phyloP scores from a whole-genome alignment of 345 rosid genomes.

The Atalantia buxifolia region DNA sequence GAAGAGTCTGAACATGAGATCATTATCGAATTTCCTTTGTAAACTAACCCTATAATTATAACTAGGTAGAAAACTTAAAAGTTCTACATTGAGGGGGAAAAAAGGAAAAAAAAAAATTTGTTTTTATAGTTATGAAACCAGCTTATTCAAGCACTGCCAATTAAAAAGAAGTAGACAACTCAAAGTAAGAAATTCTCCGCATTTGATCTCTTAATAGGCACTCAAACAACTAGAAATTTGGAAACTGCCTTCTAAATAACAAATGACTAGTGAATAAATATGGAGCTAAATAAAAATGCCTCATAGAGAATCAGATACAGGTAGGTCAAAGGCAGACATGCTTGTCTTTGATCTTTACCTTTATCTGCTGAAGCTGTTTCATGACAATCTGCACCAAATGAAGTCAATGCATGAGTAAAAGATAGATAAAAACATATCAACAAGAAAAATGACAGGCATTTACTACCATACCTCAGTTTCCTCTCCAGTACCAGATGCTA shows the following conservation, averaged over 20 bases:
- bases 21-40: background rate
- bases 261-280: background rate
- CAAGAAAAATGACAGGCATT: background rate
- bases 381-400: conserved; percentile 37
- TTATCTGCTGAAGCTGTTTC: conserved; percentile 52
- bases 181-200: background rate
- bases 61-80: background rate
- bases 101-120: background rate
- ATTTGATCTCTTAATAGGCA: background rate
- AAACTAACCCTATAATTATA: background rate
- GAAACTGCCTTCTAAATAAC: background rate
- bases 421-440: background rate
- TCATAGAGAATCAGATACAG: background rate
- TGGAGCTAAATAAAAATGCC: background rate
- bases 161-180: background rate
- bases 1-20: background rate
- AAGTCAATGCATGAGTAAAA: conserved; percentile 15
- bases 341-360: conserved; percentile 35
- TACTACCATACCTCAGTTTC: conserved; percentile 55
- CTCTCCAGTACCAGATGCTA: conserved; percentile 68
- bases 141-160: background rate
- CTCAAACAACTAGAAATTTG: background rate
- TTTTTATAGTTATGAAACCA: background rate
- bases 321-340: background rate
- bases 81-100: background rate